Base-by-base conservation (phyloP, 495 filamentous ascomycete species). In the Clavariopsis aquatica region DNA sequence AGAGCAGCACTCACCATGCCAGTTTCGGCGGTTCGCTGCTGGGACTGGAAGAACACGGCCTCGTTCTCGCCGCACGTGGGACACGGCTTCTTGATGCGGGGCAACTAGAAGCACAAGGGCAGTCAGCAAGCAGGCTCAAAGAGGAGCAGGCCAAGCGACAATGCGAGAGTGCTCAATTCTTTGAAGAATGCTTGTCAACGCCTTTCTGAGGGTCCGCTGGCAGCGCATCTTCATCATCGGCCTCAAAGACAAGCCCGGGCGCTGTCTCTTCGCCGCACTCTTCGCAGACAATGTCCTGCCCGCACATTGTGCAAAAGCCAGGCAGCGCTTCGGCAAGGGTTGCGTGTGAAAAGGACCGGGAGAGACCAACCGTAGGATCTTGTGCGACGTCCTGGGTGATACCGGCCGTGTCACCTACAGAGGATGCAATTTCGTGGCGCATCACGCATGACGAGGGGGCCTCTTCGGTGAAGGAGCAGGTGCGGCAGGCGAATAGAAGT, bases 21-120 rank as follows among this genome's bases (percentile, higher is more conserved):
- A 9, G 95, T 98, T 75, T 97, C 92, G 15, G 92, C 89, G 53
- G 88, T 95, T 72, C 95, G 87, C 79, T 97, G 93, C 74, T 98
- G 94, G 43, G 92, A 96, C 79, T 98, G 94, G 81, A 98, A 98
- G 77, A 95, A 98, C 47, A 98, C 95, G 1, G 91, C 89, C 76
- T 97, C 90, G 54, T 82, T 84, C 73, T 95, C 88, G 46, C 84
- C 80, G 80, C 94, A 98, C 60, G 82, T 82, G 15, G 93, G 90
- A 76, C 94, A 98, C 53, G 80, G 79, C 75, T 88, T 89, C 69
- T 89, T 87, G 61, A 90, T 86, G 59, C 93, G 85, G 29, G 93
- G 93, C 72, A 98, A 87, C 91, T 96, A 84, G 60, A 66, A 23
- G 60, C 59, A 61, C 38, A 17, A 60, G 31, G 31, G 64, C 31